A percentile compares a stretch with the other conserved stretches of the same genome.
Evolutionary conservation across 2,329 filamentous ascomycete genomes (phyloP).

Genomic region (Pyrenochaeta sp.): DNA sequence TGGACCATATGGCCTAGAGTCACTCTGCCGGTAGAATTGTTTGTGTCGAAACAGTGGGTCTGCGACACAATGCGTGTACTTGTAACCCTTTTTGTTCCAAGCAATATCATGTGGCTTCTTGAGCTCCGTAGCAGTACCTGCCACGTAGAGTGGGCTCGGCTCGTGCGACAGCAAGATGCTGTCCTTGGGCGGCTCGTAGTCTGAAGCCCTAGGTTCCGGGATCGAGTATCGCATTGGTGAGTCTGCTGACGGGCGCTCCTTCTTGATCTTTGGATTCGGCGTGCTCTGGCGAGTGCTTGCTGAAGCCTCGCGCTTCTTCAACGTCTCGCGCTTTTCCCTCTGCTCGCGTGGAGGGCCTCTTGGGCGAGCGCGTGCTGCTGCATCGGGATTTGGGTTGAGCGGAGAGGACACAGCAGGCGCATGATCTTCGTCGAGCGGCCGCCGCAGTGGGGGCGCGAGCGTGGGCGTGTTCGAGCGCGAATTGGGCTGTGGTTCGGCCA

Average conservation of each 20-base stretch:
- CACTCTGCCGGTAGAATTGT: conserved; percentile 88
- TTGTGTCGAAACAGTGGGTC: conserved; percentile 87
- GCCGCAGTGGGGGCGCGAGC: conserved; percentile 65
- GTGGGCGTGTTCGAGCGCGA: conserved; percentile 50
- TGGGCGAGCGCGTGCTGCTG: conserved; percentile 53
- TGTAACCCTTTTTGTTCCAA: conserved; percentile 76
- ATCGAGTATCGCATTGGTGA: conserved; percentile 62
- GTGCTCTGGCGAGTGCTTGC: conserved; percentile 49
- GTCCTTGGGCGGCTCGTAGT: conserved; percentile 60
- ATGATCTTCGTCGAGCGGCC: conserved; percentile 73
- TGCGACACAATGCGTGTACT: conserved; percentile 89
- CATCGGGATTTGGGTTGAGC: conserved; percentile 70
- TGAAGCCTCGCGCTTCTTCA: conserved; percentile 62
- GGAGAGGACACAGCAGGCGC: conserved; percentile 76
- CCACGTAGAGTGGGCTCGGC: conserved; percentile 54
- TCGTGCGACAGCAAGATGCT: conserved; percentile 58
- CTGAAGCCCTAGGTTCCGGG: conserved; percentile 55
- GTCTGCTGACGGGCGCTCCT: conserved; percentile 46
- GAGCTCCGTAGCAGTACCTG: conserved; percentile 53
- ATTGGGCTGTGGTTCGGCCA: conserved; percentile 46
- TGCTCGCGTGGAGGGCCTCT: conserved; percentile 52
- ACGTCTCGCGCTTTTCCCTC: conserved; percentile 61
- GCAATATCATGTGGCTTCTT: conserved; percentile 62
- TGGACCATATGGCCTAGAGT: conserved; percentile 81
- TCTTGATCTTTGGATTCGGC: conserved; percentile 52